Conservation (phyloP, 140 eudicot species). For the Flaveria floridana region DNA sequence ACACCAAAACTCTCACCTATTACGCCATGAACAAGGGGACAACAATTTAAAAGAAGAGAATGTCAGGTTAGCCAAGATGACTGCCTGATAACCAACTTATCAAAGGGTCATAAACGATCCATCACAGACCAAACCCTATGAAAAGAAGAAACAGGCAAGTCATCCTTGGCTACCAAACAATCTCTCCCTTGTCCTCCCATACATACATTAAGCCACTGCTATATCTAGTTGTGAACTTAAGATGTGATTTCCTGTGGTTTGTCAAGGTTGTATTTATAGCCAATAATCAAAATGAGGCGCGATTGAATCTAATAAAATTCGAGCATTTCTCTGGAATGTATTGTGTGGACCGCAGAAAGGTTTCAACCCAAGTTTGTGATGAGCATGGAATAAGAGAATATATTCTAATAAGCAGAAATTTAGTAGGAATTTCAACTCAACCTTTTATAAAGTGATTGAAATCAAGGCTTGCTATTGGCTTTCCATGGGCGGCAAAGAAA, state of each 20-base stretch:
- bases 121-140: constrained; percentile 23
- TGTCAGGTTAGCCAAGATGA: constrained; percentile 65
- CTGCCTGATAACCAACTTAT: constrained; percentile 54
- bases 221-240: constrained; percentile 7
- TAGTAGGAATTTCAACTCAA: constrained; percentile 22
- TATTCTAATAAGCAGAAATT: constrained; percentile 24
- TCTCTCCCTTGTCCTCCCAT: constrained; percentile 9
- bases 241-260: constrained; percentile 12
- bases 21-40: not conserved
- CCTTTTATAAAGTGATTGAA: constrained; percentile 20
- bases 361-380: constrained; percentile 16
- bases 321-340: not conserved
- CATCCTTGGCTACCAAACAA: constrained; percentile 35
- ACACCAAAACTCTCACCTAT: not conserved
- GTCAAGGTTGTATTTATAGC: constrained; percentile 33
- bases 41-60: constrained; percentile 38
- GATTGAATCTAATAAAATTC: constrained; percentile 19
- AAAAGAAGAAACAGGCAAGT: constrained; percentile 55
- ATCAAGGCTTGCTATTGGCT: constrained; percentile 25
- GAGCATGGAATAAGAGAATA: constrained; percentile 21
- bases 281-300: not conserved
- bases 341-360: constrained; percentile 20
- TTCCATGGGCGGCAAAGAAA: constrained; percentile 21
- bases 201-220: not conserved
- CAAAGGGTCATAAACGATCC: constrained; percentile 2